These are phyloP conservation scores for Hericium rajendrae DNA, from an alignment of 768 basidiomycete species.

Conservation along the genomic window DNA sequence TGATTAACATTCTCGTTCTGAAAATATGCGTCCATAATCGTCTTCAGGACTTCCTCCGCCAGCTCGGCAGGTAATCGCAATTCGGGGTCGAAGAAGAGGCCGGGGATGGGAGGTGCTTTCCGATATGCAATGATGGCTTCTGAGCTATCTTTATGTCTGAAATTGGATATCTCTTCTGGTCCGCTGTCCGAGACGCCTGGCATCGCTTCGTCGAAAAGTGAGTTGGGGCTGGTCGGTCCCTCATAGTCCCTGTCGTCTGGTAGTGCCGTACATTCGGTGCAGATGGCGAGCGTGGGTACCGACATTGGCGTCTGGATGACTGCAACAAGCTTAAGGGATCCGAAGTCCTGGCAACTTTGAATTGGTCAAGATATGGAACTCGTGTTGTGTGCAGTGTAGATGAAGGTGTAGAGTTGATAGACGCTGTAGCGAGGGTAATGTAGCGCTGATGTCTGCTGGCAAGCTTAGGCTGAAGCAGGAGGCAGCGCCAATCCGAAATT, in stretches of 20 bases:
- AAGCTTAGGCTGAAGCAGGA: too few relatives aligned
- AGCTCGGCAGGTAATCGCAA: conserved; percentile 41
- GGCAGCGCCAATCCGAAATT: too few relatives aligned
- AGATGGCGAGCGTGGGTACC: too few relatives aligned
- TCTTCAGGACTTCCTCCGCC: conserved; percentile 35
- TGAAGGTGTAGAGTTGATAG: too few relatives aligned
- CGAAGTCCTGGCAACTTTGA: too few relatives aligned
- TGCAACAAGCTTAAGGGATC: too few relatives aligned
- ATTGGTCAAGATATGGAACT: too few relatives aligned
- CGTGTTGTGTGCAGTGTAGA: too few relatives aligned
- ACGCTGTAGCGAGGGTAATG: too few relatives aligned
- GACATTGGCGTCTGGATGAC: too few relatives aligned
- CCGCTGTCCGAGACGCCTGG: not conserved
- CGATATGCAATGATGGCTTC: conserved; percentile 17
- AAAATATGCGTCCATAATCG: conserved; percentile 54
- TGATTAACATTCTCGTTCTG: conserved; percentile 49
- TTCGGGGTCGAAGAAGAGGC: conserved; percentile 51
- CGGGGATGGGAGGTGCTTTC: conserved; percentile 47
- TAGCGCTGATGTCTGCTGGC: too few relatives aligned
- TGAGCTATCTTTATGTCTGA: not conserved
- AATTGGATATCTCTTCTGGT: not conserved
- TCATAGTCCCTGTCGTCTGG: not conserved
- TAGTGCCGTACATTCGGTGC: too few relatives aligned
- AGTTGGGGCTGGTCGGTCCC: conserved; percentile 25
- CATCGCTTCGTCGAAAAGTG: conserved; percentile 40